A percentile compares a stretch with the other conserved stretches of the same genome.
Evolutionary conservation across 495 filamentous ascomycete species (phyloP).

Genomic region (Parmelia sp.): DNA sequence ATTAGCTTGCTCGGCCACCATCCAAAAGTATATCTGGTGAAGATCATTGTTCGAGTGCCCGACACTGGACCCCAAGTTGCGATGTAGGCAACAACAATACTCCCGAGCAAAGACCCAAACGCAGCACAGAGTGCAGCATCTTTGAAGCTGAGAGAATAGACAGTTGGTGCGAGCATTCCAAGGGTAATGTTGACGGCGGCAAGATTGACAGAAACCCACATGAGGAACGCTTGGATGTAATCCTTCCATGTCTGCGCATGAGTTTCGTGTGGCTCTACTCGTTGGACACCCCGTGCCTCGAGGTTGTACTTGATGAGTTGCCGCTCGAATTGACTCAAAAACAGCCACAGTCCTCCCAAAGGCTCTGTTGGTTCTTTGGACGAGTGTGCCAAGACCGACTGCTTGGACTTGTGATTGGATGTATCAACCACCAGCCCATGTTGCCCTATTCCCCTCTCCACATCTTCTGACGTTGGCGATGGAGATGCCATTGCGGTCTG

Average conservation of each 20-base stretch:
- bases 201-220: constrained; percentile 74
- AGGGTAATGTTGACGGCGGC: constrained; percentile 71
- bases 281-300: constrained; percentile 69
- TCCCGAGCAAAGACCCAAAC: constrained; percentile 57
- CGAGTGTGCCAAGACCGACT: neutral
- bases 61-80: constrained; percentile 65
- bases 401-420: neutral
- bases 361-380: neutral
- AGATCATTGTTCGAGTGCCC: constrained; percentile 62
- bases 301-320: constrained; percentile 50
- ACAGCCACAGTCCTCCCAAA: constrained; percentile 11
- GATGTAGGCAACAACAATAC: constrained; percentile 57
- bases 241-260: constrained; percentile 49
- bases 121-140: constrained; percentile 62
- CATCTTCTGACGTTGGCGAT: constrained; percentile 16
- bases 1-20: constrained; percentile 75
- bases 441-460: constrained; percentile 19
- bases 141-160: constrained; percentile 61
- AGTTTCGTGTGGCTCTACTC: constrained; percentile 57
- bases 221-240: constrained; percentile 57
- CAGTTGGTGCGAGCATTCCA: constrained; percentile 62
- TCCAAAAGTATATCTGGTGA: constrained; percentile 68
- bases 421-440: constrained; percentile 8
- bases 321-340: constrained; percentile 21
- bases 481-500: constrained; percentile 21